Evolutionary conservation across 441 rosid species (phyloP).

Genomic region (Aleurites moluccanus): DNA sequence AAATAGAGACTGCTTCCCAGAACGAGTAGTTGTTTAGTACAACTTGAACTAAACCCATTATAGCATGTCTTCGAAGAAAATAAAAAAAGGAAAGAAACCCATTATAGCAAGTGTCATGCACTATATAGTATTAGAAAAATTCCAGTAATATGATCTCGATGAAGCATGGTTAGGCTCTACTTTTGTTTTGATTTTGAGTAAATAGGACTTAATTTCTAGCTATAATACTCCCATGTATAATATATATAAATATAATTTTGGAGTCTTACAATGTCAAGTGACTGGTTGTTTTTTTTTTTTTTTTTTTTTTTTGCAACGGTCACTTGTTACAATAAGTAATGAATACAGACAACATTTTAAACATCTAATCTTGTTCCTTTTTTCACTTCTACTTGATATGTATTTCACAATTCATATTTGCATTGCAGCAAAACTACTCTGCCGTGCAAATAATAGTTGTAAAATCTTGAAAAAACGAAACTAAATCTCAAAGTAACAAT

Average conservation of each 20-base stretch:
- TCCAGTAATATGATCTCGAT: neutral
- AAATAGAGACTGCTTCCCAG: slow-evolving; percentile 41
- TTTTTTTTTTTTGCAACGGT: neutral
- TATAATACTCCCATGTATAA: neutral
- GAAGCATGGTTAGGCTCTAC: neutral
- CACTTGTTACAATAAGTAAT: neutral
- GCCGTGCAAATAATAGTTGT: neutral
- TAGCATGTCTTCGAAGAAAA: no score
- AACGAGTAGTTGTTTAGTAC: slow-evolving; percentile 16
- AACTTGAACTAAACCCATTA: no score
- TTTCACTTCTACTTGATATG: neutral
- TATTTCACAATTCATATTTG: neutral
- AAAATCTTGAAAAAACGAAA: neutral
- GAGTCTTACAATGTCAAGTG: neutral
- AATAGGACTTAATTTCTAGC: slow-evolving; percentile 12
- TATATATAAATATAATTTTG: neutral
- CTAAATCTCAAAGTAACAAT: neutral
- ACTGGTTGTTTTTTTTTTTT: neutral
- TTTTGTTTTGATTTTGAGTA: slow-evolving; percentile 8
- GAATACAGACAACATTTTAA: neutral
- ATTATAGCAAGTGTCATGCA: neutral
- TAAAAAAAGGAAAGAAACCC: neutral
- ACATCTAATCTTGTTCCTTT: neutral
- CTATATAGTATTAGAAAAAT: neutral
- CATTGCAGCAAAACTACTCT: neutral